A percentile compares a stretch with the other conserved stretches of the same genome.
Conservation (phyloP, 805 yeast species). For the Wickerhamiella sergipiensis region DNA sequence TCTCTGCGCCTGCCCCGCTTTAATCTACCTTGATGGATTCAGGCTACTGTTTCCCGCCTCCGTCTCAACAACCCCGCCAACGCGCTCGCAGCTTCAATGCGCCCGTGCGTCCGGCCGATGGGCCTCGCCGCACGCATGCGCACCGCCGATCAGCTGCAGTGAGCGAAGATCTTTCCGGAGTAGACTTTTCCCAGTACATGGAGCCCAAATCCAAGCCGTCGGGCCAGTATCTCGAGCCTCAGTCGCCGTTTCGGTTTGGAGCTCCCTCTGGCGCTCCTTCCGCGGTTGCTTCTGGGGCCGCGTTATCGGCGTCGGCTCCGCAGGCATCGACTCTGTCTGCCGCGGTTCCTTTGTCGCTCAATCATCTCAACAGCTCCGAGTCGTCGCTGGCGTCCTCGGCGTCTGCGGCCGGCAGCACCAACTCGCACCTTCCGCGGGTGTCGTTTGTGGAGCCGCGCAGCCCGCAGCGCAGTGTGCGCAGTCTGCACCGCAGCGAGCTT, state of each 20-base stretch:
- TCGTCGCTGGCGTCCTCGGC: neutral
- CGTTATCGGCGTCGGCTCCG: no score
- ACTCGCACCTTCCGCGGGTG: neutral
- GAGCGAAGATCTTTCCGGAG: conserved; percentile 16
- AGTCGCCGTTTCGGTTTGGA: neutral
- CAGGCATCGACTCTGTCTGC: no score
- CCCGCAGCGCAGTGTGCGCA: neutral
- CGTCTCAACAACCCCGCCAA: conserved; percentile 1
- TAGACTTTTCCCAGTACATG: neutral
- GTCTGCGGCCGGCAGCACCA: neutral
- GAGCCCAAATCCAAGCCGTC: neutral
- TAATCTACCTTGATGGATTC: conserved; percentile 2
- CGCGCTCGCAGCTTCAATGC: conserved; percentile 1
- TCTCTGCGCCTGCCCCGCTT: neutral
- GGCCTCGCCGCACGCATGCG: conserved; percentile 10
- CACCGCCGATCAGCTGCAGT: conserved; percentile 21
- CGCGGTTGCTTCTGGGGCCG: no score
- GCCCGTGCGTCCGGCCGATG: conserved; percentile 1
- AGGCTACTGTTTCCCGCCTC: conserved; percentile 1
- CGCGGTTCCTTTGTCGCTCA: neutral
- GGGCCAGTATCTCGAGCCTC: neutral
- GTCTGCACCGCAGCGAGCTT: neutral
- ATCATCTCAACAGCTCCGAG: neutral
- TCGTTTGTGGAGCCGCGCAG: neutral
- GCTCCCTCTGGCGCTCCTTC: neutral